Conservation (phyloP, 2,329 filamentous ascomycete genomes). For the Xylaria sp. region DNA sequence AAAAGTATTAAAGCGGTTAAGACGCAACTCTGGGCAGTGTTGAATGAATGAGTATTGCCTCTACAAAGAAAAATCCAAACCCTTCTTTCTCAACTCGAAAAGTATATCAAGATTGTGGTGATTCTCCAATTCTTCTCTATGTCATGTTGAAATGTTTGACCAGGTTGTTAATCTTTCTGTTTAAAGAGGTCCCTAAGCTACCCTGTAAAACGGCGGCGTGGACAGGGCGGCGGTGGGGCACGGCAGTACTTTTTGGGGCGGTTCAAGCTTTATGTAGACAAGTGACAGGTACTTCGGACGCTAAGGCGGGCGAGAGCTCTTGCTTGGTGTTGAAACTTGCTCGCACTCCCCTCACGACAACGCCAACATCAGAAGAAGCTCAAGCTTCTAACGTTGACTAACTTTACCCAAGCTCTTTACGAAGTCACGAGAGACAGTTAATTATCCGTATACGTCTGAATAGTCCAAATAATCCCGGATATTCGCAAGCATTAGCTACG, state of each 20-base stretch:
- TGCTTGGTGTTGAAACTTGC: not conserved
- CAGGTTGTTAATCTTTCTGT: not conserved
- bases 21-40: not conserved
- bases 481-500: not conserved
- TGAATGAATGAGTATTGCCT: not conserved
- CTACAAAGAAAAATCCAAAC: not conserved
- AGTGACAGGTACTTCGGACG: constrained; percentile 30
- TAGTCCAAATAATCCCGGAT: not conserved
- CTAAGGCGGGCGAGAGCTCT: not conserved
- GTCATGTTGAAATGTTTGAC: not conserved
- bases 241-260: constrained; percentile 42
- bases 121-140: not conserved
- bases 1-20: constrained; percentile 1
- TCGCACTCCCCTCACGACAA: not conserved
- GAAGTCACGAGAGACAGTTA: not conserved
- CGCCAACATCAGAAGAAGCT: not conserved
- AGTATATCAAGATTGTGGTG: not conserved
- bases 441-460: not conserved
- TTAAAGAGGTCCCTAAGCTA: not conserved
- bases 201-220: not conserved
- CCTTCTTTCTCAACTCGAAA: too few relatives aligned
- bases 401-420: not conserved
- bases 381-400: not conserved
- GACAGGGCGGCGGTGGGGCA: constrained; percentile 40
- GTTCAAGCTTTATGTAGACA: constrained; percentile 18